Evolutionary conservation across 2,329 filamentous ascomycete species (phyloP).

Genomic region (Alternaria arbusti): DNA sequence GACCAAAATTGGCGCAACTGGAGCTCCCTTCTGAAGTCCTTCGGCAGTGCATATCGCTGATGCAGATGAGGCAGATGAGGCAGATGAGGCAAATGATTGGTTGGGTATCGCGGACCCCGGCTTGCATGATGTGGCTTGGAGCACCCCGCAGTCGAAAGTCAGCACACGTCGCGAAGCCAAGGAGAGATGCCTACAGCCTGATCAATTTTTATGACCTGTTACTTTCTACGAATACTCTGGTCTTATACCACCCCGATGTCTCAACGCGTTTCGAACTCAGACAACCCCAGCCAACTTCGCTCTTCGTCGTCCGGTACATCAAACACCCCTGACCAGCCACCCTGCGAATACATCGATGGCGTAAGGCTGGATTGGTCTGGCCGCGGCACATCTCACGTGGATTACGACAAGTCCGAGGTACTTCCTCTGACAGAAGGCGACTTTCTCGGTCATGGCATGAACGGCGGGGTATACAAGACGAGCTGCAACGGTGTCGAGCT

Average conservation of each 20-base stretch:
- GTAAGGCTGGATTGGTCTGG: neutral
- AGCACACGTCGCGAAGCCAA: neutral
- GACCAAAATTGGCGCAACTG: neutral
- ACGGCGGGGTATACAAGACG: neutral
- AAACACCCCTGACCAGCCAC: fast-evolving
- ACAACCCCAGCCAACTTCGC: fast-evolving
- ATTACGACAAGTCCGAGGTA: neutral
- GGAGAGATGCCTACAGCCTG: neutral
- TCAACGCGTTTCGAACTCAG: too few relatives aligned
- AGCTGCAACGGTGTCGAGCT: neutral
- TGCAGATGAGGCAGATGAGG: neutral
- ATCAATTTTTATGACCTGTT: fast-evolving
- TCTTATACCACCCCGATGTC: too few relatives aligned
- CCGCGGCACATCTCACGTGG: neutral
- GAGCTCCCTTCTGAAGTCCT: neutral
- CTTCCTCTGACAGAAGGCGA: neutral
- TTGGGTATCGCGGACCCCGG: neutral
- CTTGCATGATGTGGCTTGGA: neutral
- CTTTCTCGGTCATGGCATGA: neutral
- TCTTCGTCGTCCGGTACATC: neutral
- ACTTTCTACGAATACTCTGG: neutral
- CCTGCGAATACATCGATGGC: neutral
- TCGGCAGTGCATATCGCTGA: neutral
- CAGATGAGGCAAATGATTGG: neutral
- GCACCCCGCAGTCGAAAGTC: neutral